phyloP scores from a whole-genome alignment of 495 filamentous ascomycete species.

The Aspergillus campestris region DNA sequence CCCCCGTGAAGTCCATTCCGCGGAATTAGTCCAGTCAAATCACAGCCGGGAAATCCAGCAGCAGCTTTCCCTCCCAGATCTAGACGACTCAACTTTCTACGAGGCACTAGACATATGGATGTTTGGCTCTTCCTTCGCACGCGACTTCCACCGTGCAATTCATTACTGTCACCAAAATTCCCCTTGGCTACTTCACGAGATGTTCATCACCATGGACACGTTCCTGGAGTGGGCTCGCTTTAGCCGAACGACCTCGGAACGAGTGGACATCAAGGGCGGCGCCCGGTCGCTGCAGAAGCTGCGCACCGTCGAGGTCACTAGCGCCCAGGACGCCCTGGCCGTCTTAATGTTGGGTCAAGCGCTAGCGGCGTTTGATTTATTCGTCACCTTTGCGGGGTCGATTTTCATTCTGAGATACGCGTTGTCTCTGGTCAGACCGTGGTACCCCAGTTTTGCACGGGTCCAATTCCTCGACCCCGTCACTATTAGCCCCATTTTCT shows the following conservation, averaged over 20 bases:
- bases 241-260: not conserved
- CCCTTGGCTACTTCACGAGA: not conserved
- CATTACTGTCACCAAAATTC: slow-evolving; percentile 1
- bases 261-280: not conserved
- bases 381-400: not conserved
- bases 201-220: not conserved
- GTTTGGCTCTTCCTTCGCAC: slow-evolving; percentile 2
- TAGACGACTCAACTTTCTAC: not conserved
- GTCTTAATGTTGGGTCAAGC: slow-evolving; percentile 2
- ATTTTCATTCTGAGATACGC: slow-evolving; percentile 1
- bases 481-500: slow-evolving; percentile 21
- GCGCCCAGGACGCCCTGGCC: slow-evolving; percentile 1
- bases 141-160: not conserved
- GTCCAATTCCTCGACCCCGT: slow-evolving; percentile 21
- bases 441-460: slow-evolving; percentile 18
- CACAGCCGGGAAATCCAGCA: no score
- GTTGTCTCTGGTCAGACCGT: slow-evolving; percentile 11
- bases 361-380: slow-evolving; percentile 1
- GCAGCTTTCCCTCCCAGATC: no score
- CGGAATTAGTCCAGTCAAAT: no score
- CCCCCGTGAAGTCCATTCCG: no score
- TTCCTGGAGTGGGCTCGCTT: slow-evolving; percentile 1
- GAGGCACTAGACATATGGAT: not conserved
- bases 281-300: slow-evolving; percentile 1
- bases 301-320: not conserved